Evolutionary conservation across 2,329 filamentous ascomycete genomes (phyloP).

Genomic region (Aspergillus sp.): DNA sequence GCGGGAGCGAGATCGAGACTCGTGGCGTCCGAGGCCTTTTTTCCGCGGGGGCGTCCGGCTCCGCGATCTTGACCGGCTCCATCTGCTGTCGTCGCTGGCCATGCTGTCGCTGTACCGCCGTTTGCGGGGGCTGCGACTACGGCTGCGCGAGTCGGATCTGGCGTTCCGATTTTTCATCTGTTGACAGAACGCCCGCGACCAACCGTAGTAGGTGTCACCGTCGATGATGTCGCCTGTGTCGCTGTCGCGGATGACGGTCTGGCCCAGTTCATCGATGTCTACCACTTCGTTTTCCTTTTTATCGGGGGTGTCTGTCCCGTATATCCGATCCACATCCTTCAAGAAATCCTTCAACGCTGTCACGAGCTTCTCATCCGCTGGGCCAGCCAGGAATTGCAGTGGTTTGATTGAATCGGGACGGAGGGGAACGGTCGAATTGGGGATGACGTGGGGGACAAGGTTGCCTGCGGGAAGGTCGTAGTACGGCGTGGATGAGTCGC

Average conservation of each 20-base stretch:
- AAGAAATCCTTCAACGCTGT: constrained; percentile 69
- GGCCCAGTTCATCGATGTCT: constrained; percentile 75
- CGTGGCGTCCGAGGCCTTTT: constrained; percentile 14
- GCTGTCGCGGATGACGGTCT: constrained; percentile 63
- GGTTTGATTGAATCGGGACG: constrained; percentile 68
- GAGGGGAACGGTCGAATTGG: constrained; percentile 72
- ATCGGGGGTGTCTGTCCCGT: constrained; percentile 50
- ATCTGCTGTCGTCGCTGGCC: constrained; percentile 28
- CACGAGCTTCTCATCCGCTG: constrained; percentile 64
- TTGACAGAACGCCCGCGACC: constrained; percentile 76
- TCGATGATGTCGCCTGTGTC: constrained; percentile 62
- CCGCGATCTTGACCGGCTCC: constrained; percentile 26
- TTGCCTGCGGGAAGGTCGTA: constrained; percentile 81
- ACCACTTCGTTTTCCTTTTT: constrained; percentile 49
- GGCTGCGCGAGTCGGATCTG: constrained; percentile 23
- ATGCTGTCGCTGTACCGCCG: constrained; percentile 40
- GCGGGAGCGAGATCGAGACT: constrained; percentile 26
- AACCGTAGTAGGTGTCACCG: constrained; percentile 81
- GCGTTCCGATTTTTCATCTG: constrained; percentile 63
- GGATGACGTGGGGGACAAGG: constrained; percentile 74
- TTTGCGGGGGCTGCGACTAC: constrained; percentile 43
- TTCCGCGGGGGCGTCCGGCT: constrained; percentile 27
- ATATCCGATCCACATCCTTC: constrained; percentile 67
- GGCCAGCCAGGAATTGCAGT: constrained; percentile 66
- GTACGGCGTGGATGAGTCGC: constrained; percentile 69